Evolutionary conservation across 2,329 filamentous ascomycete genomes (phyloP).

Genomic region (Chaetomiaceae sp.): DNA sequence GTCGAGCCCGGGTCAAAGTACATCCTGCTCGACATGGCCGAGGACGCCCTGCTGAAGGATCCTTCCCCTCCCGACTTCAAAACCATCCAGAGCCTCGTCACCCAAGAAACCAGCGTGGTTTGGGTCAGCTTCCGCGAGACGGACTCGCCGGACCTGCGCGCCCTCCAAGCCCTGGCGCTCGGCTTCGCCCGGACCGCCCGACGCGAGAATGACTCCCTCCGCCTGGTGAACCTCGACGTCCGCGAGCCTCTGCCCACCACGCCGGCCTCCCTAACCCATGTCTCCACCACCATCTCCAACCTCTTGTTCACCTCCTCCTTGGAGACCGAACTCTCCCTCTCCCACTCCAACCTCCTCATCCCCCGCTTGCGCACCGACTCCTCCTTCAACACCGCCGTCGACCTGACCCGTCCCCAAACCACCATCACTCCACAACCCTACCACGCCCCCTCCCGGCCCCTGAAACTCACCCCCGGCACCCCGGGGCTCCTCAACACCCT

Average conservation of each 20-base stretch:
- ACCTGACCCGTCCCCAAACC: not conserved
- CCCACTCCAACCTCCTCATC: not conserved
- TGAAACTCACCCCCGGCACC: not conserved
- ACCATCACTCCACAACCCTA: not conserved
- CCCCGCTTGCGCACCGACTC: not conserved
- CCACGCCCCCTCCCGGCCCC: not conserved
- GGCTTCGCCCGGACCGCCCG: not conserved
- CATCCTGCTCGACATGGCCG: not conserved
- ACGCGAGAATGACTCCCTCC: not conserved
- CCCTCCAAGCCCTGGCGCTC: not conserved
- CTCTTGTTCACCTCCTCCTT: not conserved
- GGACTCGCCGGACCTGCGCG: not conserved
- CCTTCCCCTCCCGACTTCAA: not conserved
- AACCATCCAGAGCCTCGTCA: not conserved
- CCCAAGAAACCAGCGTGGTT: not conserved
- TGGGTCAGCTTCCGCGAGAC: not conserved
- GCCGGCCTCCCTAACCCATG: not conserved
- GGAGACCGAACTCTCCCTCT: not conserved
- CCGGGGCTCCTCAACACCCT: slow-evolving; percentile 29
- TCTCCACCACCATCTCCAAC: not conserved
- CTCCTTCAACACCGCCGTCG: not conserved
- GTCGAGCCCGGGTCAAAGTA: not conserved
- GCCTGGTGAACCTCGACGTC: not conserved
- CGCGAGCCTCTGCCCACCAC: not conserved
- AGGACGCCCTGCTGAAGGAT: not conserved